Conservation (phyloP, 1,284 basidiomycete species). For the Pyrrhoderma lamaoense region DNA sequence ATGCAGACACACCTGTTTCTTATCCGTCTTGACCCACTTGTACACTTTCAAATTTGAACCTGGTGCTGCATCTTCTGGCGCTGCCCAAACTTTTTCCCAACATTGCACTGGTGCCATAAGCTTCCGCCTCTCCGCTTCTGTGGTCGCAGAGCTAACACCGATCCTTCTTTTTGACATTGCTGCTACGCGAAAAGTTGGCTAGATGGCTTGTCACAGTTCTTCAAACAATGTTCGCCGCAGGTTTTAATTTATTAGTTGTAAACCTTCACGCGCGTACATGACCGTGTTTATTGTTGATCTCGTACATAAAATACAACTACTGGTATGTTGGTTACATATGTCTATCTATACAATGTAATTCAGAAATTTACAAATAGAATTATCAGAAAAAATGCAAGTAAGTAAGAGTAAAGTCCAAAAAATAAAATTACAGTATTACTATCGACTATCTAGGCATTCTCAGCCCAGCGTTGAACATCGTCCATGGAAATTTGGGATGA, state of each 20-base stretch:
- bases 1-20: slow-evolving; percentile 48
- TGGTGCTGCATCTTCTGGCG: slow-evolving; percentile 43
- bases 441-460: background rate
- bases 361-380: background rate
- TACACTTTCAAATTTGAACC: slow-evolving; percentile 57
- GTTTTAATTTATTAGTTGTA: no score
- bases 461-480: slow-evolving; percentile 18
- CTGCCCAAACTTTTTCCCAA: slow-evolving; percentile 67
- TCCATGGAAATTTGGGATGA: background rate
- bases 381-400: background rate
- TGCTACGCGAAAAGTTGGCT: slow-evolving; percentile 42
- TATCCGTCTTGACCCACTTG: slow-evolving; percentile 71
- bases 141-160: slow-evolving; percentile 64
- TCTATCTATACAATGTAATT: background rate
- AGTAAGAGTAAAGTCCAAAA: background rate
- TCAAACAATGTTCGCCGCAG: no score
- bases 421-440: background rate
- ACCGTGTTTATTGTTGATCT: background rate
- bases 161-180: slow-evolving; percentile 44
- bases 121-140: slow-evolving; percentile 70
- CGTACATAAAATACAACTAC: background rate
- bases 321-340: background rate
- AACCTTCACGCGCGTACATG: background rate
- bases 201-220: slow-evolving; percentile 34
- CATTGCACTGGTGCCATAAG: slow-evolving; percentile 74